Percentiles rank a stretch among this genome's conserved stretches.
These are phyloP conservation scores for Cynanchum wilfordii DNA, from an alignment of 257 asterid species.

Conservation along the genomic window DNA sequence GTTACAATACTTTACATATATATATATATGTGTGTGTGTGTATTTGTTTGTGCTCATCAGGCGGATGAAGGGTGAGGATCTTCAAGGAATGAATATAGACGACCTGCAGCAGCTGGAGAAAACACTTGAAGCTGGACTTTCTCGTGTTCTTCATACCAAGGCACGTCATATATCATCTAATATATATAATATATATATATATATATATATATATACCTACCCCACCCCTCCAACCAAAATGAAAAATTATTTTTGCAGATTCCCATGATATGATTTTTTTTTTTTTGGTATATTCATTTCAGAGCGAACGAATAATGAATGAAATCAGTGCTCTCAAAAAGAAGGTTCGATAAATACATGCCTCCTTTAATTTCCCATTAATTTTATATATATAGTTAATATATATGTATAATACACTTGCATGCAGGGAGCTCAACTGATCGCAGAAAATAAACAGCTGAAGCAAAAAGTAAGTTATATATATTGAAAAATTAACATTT, in stretches of 20 bases:
- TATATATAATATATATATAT: no score
- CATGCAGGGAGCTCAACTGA: conserved; percentile 31
- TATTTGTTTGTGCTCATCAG: conserved; percentile 9
- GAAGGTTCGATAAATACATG: conserved; percentile 22
- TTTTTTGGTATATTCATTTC: background rate
- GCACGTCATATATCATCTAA: background rate
- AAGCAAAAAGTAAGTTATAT: conserved; percentile 24
- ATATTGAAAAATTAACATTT: no score
- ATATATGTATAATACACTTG: background rate
- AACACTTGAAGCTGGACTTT: conserved; percentile 29
- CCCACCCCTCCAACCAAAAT: background rate
- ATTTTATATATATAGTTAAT: no score
- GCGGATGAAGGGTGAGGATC: conserved; percentile 39
- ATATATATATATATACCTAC: no score
- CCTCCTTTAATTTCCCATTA: no score
- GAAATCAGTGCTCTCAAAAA: conserved; percentile 33
- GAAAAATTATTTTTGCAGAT: background rate
- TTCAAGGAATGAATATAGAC: conserved; percentile 33
- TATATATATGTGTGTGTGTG: no score
- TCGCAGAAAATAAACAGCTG: conserved; percentile 32
- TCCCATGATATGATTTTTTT: no score
- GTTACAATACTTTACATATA: no score
- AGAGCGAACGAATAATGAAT: conserved; percentile 28
- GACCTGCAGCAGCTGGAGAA: conserved; percentile 38
- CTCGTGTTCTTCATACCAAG: conserved; percentile 35